Evolutionary conservation across 441 rosid genomes (phyloP), one percentile per base, ranked within the genome.

Genomic region (Gossypium lobatum): DNA sequence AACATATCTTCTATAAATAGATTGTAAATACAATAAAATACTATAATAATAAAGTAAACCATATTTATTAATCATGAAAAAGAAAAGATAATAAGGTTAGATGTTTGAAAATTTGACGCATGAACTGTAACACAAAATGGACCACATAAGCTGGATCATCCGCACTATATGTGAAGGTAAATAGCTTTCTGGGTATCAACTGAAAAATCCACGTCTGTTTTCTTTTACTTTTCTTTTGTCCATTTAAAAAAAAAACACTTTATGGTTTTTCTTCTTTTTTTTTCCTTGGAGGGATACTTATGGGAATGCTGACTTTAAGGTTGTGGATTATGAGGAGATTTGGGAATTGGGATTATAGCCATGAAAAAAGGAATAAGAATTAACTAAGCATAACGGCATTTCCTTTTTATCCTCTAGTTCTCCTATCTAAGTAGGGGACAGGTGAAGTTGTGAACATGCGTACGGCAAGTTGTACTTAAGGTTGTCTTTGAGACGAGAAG

Each of bases 111-210:
- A 52, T 0, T 63, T 18, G 37, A 31, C 62, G 4, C 4, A 18
- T 20, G 60, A 58, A 20, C 21, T 14, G 37, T 11, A 13, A 34
- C 63, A 13, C 7, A 13, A 17, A 73, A 58, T 76, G 78, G 83
- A 61, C 81, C 79, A 45, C 70, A 50, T 11, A 46, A 53, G 71
- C 55, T 68, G 81, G 74, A n/a, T 79, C 75, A 68, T 6, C 83
- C 83, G 82, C 89, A 84, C 85, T 81, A 78, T 83, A 75, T 76
- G 89, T 69, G 86, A 74, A 75, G 61, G 68, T 23, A 50, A 75
- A 23, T 20, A 59, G 50, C 11, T 16, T 46, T 54, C 57, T 16
- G 58, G 31, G 6, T 65, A 57, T 64, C 75, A 63, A 63, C 17
- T 18, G 37, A 54, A 64, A 74, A 46, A 62, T 18, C 0, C 21